phyloP scores from a whole-genome alignment of 2,329 filamentous ascomycete species.

The Aspergillus sclerotialis region DNA sequence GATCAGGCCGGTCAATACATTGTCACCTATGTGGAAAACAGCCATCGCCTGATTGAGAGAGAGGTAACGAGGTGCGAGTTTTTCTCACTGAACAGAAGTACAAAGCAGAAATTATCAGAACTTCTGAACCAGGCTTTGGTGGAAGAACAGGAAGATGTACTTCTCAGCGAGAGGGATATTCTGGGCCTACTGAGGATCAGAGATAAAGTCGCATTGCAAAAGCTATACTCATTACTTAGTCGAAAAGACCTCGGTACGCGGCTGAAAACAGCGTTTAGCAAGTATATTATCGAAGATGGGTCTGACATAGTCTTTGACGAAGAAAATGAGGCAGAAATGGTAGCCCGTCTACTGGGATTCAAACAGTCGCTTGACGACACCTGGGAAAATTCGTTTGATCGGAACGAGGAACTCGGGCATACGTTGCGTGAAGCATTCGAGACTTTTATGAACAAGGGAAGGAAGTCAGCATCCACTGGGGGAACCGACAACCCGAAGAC shows the following conservation, averaged over 20 bases:
- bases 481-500: conserved; percentile 84
- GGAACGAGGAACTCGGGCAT: conserved; percentile 69
- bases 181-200: conserved; percentile 65
- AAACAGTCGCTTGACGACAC: conserved; percentile 72
- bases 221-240: conserved; percentile 70
- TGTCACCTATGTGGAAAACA: conserved; percentile 67
- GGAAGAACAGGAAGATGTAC: conserved; percentile 56
- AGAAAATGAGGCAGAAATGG: conserved; percentile 74
- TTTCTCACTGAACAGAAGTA: conserved; percentile 76
- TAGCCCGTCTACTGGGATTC: conserved; percentile 71
- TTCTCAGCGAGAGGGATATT: conserved; percentile 62
- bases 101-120: conserved; percentile 67
- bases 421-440: conserved; percentile 79
- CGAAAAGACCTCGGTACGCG: conserved; percentile 63
- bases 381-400: conserved; percentile 68
- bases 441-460: conserved; percentile 82
- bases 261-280: conserved; percentile 66
- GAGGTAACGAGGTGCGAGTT: conserved; percentile 73
- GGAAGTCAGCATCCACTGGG: conserved; percentile 64
- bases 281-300: conserved; percentile 71
- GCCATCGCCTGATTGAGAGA: conserved; percentile 59
- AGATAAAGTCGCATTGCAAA: conserved; percentile 62
- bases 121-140: conserved; percentile 69
- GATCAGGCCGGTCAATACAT: conserved; percentile 58
- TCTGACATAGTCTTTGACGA: conserved; percentile 73